Evolutionary conservation across 768 basidiomycete species (phyloP).

Genomic region (Trichaptum fuscoviolaceum): DNA sequence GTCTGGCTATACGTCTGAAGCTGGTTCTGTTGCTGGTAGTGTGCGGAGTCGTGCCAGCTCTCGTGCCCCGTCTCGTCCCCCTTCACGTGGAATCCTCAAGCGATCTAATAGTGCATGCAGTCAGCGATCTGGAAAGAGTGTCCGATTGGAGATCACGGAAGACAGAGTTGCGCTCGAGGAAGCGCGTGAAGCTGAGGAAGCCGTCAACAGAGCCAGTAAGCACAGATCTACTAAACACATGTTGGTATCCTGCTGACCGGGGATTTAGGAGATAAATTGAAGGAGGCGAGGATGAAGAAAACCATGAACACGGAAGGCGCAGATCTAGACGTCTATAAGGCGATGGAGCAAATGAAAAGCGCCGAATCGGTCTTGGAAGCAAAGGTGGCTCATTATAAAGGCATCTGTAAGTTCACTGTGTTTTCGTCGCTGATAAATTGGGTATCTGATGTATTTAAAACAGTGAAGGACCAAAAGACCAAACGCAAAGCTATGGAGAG

Average conservation of each 20-base stretch:
- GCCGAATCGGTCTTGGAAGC: background rate
- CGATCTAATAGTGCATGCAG: slow-evolving; percentile 1
- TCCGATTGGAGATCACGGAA: background rate
- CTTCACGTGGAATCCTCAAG: slow-evolving; percentile 2
- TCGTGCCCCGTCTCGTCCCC: background rate
- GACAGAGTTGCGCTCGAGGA: background rate
- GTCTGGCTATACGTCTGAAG: background rate
- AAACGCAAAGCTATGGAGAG: background rate
- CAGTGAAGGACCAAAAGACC: background rate
- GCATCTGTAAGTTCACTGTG: background rate
- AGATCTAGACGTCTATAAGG: background rate
- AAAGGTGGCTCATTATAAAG: background rate
- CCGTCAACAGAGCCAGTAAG: slow-evolving; percentile 23
- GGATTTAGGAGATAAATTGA: background rate
- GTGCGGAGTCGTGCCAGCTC: background rate
- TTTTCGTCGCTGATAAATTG: background rate
- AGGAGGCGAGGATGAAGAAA: background rate
- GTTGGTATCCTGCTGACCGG: background rate
- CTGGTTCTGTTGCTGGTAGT: background rate
- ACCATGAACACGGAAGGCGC: background rate
- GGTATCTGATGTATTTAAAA: background rate
- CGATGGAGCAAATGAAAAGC: background rate
- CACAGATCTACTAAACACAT: background rate
- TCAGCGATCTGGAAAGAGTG: slow-evolving; percentile 3
- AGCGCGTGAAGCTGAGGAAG: background rate